These are phyloP conservation scores for Thymus quinquecostatus DNA, from an alignment of 257 asterid genomes.

Conservation along the genomic window DNA sequence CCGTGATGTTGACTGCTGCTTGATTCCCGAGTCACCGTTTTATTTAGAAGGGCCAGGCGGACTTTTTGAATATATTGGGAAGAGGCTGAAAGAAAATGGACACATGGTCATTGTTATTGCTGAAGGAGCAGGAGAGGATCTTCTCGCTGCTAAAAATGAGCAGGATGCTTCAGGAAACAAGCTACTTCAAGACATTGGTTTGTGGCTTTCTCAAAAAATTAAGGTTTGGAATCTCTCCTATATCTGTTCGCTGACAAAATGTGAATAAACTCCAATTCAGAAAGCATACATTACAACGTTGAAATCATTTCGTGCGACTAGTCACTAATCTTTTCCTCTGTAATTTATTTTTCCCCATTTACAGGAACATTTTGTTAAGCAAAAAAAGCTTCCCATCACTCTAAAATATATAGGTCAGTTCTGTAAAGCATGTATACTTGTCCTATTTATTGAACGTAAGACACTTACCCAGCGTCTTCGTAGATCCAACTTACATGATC, in stretches of 20 bases:
- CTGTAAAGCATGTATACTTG: not conserved
- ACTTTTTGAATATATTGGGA: conserved; percentile 55
- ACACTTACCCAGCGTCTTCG: conserved; percentile 28
- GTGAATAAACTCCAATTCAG: not conserved
- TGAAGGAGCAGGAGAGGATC: conserved; percentile 82
- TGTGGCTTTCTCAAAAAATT: conserved; percentile 70
- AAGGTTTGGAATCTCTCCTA: conserved; percentile 43
- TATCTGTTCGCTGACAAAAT: conserved; percentile 8
- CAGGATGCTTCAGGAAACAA: conserved; percentile 76
- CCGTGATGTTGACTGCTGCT: conserved; percentile 80
- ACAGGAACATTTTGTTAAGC: conserved; percentile 56
- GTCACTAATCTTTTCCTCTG: not conserved
- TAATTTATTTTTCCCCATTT: conserved; percentile 22
- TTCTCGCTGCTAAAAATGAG: conserved; percentile 55
- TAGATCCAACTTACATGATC: conserved; percentile 84
- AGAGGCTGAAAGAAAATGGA: conserved; percentile 67
- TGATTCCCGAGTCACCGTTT: conserved; percentile 76
- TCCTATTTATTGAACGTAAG: conserved; percentile 12
- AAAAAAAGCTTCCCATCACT: conserved; percentile 43
- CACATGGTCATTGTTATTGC: conserved; percentile 81
- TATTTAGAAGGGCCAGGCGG: conserved; percentile 73
- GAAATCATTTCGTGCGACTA: not conserved
- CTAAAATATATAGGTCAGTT: conserved; percentile 72
- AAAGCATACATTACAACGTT: not conserved
- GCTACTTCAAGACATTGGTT: conserved; percentile 66